Evolutionary conservation across 805 yeast genomes (phyloP), one percentile per base, ranked within the genome.

Genomic region (Saccharomyces eubayanus): DNA sequence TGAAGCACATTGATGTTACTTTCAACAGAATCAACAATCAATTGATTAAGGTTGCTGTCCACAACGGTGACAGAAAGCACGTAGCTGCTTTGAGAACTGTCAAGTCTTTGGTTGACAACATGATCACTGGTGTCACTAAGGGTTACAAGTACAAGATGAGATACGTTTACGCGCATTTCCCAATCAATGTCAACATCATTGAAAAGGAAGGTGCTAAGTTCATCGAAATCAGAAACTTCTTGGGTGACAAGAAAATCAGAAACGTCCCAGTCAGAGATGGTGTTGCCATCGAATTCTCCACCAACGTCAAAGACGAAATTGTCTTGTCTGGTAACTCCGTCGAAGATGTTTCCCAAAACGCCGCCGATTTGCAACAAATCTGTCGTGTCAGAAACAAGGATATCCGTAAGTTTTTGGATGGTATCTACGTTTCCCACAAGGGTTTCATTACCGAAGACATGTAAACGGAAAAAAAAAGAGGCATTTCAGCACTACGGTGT

Each of bases 101-200:
- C 77, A 91, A 89, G 81, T 89, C 98, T 64, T 81, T 94, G 75
- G 82, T 94, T 71, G 74, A 89, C 74, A 94, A 94, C 88, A 78
- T 94, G 84, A 77, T 94, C 79, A 88, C 87, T 67, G 99, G 99
- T 87, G 99, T 94, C 75, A 94, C 99, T 76, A 85, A 85, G 82
- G 99, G 98, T 79, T 92, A 80, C 96, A 85, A 88, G 81, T 94
- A 94, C 94, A 94, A 94, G 88, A 87, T 94, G 97, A 90, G 98
- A 84, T 91, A 89, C 78, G 99, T 94, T 63, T 95, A 92, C 76
- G 99, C 99, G 85, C 99, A 94, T 89, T 94, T 94, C 96, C 99
- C 99, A 77, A 94, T 95, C 80, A 94, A 94, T 80, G 97, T 94
- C 67, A 92, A 91, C 83, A 77, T 90, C 66, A 74, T 87, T 74